Conservation (phyloP, 352 stramenopile species). For the Pythium rishiriense region DNA sequence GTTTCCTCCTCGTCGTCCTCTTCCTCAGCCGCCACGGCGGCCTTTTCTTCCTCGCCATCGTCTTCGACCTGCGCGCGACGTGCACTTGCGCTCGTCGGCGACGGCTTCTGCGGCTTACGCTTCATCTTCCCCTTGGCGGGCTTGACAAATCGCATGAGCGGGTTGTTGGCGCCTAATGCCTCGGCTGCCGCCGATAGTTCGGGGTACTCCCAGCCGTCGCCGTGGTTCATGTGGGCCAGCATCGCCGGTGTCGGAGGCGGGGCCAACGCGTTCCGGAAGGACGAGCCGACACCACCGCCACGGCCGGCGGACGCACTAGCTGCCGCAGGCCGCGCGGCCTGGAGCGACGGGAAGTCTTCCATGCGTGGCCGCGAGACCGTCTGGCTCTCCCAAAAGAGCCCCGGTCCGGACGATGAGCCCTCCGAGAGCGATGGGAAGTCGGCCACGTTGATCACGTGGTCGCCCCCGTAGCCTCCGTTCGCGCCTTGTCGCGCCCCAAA, state of each 20-base stretch:
- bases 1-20: conserved; percentile 44
- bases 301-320: conserved; percentile 8
- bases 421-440: conserved; percentile 78
- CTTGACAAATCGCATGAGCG: conserved; percentile 77
- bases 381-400: conserved; percentile 73
- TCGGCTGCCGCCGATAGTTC: conserved; percentile 61
- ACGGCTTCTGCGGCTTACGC: conserved; percentile 43
- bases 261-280: conserved; percentile 75
- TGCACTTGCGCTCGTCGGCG: conserved; percentile 5
- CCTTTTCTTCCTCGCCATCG: conserved; percentile 55
- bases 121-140: conserved; percentile 73
- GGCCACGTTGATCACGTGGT: conserved; percentile 79
- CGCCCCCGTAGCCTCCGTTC: background rate
- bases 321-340: conserved; percentile 16
- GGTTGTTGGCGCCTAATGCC: conserved; percentile 79
- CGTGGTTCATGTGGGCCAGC: conserved; percentile 65
- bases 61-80: conserved; percentile 4
- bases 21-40: conserved; percentile 27
- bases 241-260: conserved; percentile 72
- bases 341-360: conserved; percentile 75
- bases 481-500: conserved; percentile 33
- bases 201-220: conserved; percentile 72
- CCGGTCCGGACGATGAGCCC: conserved; percentile 25
- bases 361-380: conserved; percentile 41
- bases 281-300: conserved; percentile 20